Conservation (phyloP, 176 grass and related monocot genomes). For the Chrysopogon serrulatus region DNA sequence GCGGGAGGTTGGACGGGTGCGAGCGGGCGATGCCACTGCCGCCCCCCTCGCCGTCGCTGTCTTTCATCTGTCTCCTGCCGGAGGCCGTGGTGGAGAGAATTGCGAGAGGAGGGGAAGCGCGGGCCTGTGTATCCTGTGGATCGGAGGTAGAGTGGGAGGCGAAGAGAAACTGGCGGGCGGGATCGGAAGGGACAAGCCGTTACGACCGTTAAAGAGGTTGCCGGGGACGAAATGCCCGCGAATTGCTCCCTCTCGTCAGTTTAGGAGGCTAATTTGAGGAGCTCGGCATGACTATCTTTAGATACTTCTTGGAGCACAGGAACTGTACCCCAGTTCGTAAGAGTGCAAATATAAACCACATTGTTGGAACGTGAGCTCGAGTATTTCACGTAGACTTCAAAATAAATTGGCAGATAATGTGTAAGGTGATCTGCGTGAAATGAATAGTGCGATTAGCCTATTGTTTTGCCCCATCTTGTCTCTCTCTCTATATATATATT, state of each 20-base stretch:
- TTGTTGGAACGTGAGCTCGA: neutral
- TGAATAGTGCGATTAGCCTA: neutral
- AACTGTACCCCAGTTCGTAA: neutral
- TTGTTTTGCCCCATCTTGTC: neutral
- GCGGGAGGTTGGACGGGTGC: slow-evolving; percentile 45
- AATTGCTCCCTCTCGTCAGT: slow-evolving; percentile 27
- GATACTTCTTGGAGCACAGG: neutral
- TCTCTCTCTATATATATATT: neutral
- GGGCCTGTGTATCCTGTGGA: slow-evolving; percentile 31
- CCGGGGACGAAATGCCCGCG: neutral
- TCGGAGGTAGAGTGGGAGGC: slow-evolving; percentile 25
- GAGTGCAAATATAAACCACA: neutral
- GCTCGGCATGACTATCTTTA: neutral
- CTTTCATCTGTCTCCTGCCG: slow-evolving; percentile 32
- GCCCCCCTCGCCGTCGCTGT: slow-evolving; percentile 50
- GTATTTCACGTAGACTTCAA: neutral
- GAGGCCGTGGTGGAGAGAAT: slow-evolving; percentile 30
- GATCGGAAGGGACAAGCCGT: slow-evolving; percentile 33
- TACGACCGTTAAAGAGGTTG: slow-evolving; percentile 19
- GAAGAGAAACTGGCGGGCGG: slow-evolving; percentile 45
- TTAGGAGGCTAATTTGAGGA: neutral
- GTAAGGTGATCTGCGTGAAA: neutral
- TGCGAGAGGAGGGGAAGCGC: slow-evolving; percentile 26
- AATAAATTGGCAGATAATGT: neutral
- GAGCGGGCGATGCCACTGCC: slow-evolving; percentile 39